Percentiles rank a stretch among this genome's conserved stretches.
Conservation (phyloP, 2,329 filamentous ascomycete genomes). For the Fusarium poae region DNA sequence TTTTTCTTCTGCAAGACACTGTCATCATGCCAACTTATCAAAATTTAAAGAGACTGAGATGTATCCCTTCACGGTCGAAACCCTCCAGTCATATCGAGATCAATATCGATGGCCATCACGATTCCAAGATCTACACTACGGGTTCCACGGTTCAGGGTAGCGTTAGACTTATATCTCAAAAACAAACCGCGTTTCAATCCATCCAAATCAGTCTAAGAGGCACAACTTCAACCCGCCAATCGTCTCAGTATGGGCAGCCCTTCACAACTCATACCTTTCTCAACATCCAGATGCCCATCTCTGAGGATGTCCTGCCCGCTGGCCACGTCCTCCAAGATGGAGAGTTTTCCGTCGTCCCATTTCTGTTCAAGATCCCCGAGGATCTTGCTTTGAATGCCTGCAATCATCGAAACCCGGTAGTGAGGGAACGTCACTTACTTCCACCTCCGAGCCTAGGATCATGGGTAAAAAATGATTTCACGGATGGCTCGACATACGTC, state of each 20-base stretch:
- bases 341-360: not conserved
- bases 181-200: not conserved
- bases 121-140: not conserved
- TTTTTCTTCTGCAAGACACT: too few relatives aligned
- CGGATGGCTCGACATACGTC: not conserved
- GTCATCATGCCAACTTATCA: fast-evolving
- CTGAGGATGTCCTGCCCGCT: not conserved
- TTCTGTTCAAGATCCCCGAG: not conserved
- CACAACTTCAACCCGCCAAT: constrained; percentile 4
- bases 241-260: constrained; percentile 8
- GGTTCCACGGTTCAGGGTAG: not conserved
- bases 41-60: not conserved
- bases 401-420: not conserved
- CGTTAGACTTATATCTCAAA: not conserved
- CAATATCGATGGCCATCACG: not conserved
- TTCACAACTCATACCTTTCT: constrained; percentile 1
- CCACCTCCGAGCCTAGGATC: constrained; percentile 1
- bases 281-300: not conserved
- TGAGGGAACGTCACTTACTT: not conserved
- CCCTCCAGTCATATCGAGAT: not conserved
- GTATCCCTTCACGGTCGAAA: not conserved
- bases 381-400: not conserved
- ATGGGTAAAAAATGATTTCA: not conserved
- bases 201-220: constrained; percentile 6
- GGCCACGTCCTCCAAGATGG: not conserved